Base-by-base conservation (phyloP, 2,329 filamentous ascomycete species). In the Endocalyx cinctus region DNA sequence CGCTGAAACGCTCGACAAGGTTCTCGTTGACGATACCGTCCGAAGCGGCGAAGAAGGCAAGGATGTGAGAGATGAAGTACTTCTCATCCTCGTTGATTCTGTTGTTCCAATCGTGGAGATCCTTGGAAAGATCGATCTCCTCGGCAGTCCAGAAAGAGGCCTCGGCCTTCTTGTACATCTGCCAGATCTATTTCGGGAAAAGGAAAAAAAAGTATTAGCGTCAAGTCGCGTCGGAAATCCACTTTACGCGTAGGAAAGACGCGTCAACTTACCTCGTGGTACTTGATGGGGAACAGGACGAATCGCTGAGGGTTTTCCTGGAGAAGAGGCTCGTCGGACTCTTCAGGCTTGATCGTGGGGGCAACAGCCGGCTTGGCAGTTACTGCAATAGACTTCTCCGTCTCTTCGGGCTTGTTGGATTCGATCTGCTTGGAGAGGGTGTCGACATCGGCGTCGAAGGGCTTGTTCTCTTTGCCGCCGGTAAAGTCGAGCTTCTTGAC, bases 161-260 rank as follows among this genome's bases (percentile, higher is more conserved):
- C 66, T 98, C 90, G 48, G 89, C 89, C 73, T 97, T 97, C 81
- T 98, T 98, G 80, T 98, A 98, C 90, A 97, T 97, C 67, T 97
- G 90, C 92, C 92, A 98, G 66, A 96, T 94, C 89, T 96, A 52
- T 60, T 46, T 41, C 33, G 31, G 39, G 42, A 32, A 43, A 41
- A 36, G 42, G 35, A 36, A 59, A 42, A 32, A 43, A 41, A 36
- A 42, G 35, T 37, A 59, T 75, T 58, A 73, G 66, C 52, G 17
- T 22, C 13, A 41, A 32, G 38, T 40, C 42, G 42, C 52, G 48
- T 50, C 34, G 7, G 20, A 41, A 41, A 42, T n/a, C 53, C 73
- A 82, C 73, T 84, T 74, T 73, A 87, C 82, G 81, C 84, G 84
- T 82, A 50, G n/a, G n/a, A 64, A 58, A 30, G 47, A 62, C 63